Base-by-base conservation (phyloP, 805 yeast genomes). In the Metschnikowia similis region DNA sequence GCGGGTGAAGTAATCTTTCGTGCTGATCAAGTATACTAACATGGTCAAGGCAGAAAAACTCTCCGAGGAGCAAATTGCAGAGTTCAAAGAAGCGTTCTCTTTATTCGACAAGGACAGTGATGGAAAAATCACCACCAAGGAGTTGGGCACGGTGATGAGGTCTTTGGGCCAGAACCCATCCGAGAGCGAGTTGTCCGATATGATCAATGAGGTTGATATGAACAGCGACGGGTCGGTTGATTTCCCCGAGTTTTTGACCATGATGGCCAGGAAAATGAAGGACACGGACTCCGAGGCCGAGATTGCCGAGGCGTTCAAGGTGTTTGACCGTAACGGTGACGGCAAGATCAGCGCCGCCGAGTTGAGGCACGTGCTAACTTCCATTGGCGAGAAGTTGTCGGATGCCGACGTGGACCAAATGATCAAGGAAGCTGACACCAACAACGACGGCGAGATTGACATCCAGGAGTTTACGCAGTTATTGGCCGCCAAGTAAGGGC, bases 281-380 rank as follows among this genome's bases (percentile, higher is more conserved):
- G 96, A 92, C 63, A 90, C 94, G 54, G 99, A 94, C 69, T 85
- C 94, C 35, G 98, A 94, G 72, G 98, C 95, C 61, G 99, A 94
- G 71, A 83, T 94, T 57, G 82, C 92, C 56, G 99, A 94, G 73
- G 99, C 99, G 11, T 94, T 94, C 80, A 92, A 91, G 74, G 99
- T 94, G 36, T 94, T 94, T 66, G 99, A 94, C 75, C 81, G 85
- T 69, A 87, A 94, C 68, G 97, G 97, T 52, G 97, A 94, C 68
- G 99, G 99, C 57, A 87, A 87, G 70, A 94, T 94, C 67, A 86
- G 96, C 51, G 95, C 96, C 56, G 94, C 97, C 52, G 99, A 94
- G 74, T 82, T 94, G 67, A 85, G 96, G 71, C 97, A 92, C 67
- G 98, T 94, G 42, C 83, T 94, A 71, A 94, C 98, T 44, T 89